Base-by-base conservation (phyloP, 2,329 filamentous ascomycete species). In the Didymella lethalis region DNA sequence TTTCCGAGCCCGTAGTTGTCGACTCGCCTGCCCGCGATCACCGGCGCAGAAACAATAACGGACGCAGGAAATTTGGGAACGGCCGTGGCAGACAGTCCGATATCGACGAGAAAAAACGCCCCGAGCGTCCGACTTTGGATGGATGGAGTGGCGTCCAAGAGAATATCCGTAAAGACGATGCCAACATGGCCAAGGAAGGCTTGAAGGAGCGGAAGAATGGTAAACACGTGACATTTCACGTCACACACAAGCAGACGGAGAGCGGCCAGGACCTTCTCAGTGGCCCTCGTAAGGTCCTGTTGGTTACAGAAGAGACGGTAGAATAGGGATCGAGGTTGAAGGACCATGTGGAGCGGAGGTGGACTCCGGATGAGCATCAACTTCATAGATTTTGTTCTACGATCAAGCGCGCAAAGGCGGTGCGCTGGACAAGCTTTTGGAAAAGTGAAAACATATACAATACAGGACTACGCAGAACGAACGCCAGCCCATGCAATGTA, bases 401-500 rank as follows among this genome's bases (percentile, higher is more conserved):
- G 18, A 28, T 14, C 20, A 52, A 31, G 29, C 36, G 54, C 36
- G 25, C 26, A 40, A 18, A 26, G 6, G 12, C 16, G 5, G 40
- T 8, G 48, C 28, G 29, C 12, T 11, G 25, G 12, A 52, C 48
- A 5, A 50, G 32, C 40, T 59, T 50, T 54, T 46, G 12, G n/a
- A 41, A 14, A 34, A 31, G 28, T 31, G 43, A 59, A 20, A 49
- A 46, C 10, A 50, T 44, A 32, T 59, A 50, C 40, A 47, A 47
- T 54, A 50, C 23, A 52, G 44, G 32, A 43, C 41, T 58, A 49
- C 26, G 31, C 38, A 49, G 38, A 56, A 36, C 18, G 32, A 63
- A 63, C 61, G 61, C 61, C 61, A 29, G 40, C 56, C 59, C 54
- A 62, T 61, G 59, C 55, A 48, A 64, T 54, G 54, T 60, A 52